Conservation (phyloP, 331 rosid genomes). For the Erythrophleum ivorense region DNA sequence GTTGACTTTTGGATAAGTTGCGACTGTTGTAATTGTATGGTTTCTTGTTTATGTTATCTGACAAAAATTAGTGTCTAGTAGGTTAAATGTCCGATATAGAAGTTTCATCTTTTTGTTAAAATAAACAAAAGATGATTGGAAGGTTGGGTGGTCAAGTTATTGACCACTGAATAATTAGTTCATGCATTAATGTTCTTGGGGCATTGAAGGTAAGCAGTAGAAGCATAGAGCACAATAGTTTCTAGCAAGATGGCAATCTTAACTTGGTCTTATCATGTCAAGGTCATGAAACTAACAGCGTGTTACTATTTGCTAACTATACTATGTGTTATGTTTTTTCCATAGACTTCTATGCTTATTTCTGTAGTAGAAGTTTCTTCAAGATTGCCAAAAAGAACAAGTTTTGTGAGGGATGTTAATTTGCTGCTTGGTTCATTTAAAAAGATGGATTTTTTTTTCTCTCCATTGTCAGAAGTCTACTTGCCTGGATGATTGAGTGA, state of each 20-base stretch:
- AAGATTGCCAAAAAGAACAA: background rate
- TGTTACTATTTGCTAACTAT: background rate
- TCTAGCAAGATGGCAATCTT: constrained; percentile 11
- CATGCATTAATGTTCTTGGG: background rate
- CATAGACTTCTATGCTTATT: background rate
- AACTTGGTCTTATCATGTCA: background rate
- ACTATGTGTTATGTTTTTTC: background rate
- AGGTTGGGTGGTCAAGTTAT: background rate
- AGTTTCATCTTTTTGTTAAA: background rate
- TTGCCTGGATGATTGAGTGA: background rate
- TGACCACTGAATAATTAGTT: background rate
- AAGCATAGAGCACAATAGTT: background rate
- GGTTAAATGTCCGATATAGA: background rate
- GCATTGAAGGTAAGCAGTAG: background rate
- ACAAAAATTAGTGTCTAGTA: background rate
- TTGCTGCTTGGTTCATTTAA: background rate
- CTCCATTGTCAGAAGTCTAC: background rate
- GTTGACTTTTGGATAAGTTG: background rate
- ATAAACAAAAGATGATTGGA: background rate
- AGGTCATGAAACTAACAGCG: constrained; percentile 11
- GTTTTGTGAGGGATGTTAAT: background rate
- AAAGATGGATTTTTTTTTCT: background rate
- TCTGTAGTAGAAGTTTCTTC: background rate
- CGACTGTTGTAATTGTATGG: background rate
- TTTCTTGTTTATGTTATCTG: background rate